Evolutionary conservation across 805 yeast species (phyloP), one percentile per base, ranked within the genome.

Genomic region (Cyberlindnera meyerae): DNA sequence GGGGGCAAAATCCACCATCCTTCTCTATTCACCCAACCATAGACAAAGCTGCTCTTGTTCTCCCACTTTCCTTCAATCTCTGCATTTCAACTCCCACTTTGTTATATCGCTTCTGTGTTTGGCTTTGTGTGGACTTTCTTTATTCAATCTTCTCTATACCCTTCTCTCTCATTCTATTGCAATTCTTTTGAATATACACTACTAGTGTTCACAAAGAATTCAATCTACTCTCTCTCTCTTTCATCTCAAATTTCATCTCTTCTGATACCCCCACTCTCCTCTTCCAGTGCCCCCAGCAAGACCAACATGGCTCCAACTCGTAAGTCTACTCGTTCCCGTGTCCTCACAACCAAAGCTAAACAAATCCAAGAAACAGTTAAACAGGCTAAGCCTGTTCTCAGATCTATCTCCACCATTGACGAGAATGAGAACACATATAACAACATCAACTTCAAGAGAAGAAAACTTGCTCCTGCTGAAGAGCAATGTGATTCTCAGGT

Each of bases 361-460:
- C 57, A 50, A 44, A 34, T 39, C 30, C 38, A 37, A 43, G 47
- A 40, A 34, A 17, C 39, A 26, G 24, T 39, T 37, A 31, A 27
- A 27, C 22, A 31, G n/a, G 42, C 45, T 34, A 54, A 51, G 40
- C 57, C 55, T 14, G 49, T 54, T 11, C 39, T 53, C 29, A 54
- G 57, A 47, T 53, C 58, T 27, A 53, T 53, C 37, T 36, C 47
- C 8, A 53, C 57, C 9, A 44, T 54, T 40, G 57, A 50, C 40
- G 57, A 52, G 25, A 44, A 53, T 42, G 57, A 54, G 34, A 47
- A 45, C 29, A 50, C 56, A 12, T 52, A 51, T 33, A 54, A 52
- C 36, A 53, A 49, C 21, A 29, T 54, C 24, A 50, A 42, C 38
- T 53, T 53, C 44, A 51, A 51, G 33, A 48, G 42, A 42, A 51